Base-by-base conservation (phyloP, 2,329 filamentous ascomycete genomes). In the Aspergillus fructus region DNA sequence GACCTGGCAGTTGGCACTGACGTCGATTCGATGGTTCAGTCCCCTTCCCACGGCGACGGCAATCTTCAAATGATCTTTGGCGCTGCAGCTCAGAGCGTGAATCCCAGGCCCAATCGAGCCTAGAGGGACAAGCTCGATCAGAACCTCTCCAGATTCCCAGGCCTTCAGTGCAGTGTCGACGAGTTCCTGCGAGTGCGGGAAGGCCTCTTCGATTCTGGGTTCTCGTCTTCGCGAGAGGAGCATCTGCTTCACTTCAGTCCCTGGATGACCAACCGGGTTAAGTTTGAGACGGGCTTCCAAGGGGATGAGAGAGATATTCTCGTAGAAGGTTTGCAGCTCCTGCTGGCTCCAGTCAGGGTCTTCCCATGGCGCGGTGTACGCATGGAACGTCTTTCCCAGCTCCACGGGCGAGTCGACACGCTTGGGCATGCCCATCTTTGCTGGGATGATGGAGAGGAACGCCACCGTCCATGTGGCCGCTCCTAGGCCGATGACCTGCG, bases 391-490 rank as follows among this genome's bases (percentile, higher is more conserved):
- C 43, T 62, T 68, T 15, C 69, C 70, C 42, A 69, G 63, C 27
- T 69, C 69, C 49, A 68, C 73, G 6, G 62, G 70, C 15, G 70
- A 73, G 41, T 71, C 66, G 12, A 73, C 68, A 62, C 76, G 68
- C 45, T 75, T 73, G 1, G 79, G 79, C 66, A 79, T 75, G 13
- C 78, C 75, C 59, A 83, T 74, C 40, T 80, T 80, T 2, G 80
- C 79, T 11, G 74, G 78, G 50, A 73, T 71, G 24, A 83, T 68
- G 0, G 79, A 79, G 4, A 83, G 69, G 17, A 84, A 64, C 11
- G 79, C 81, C 13, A 79, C 76, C 13, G 74, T 80, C 82, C 82
- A 84, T 7, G 81, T 84, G 4, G 77, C 74, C 4, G 72, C 65
- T 5, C 71, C 80, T 8, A 85, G 72, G 3, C 78, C 76, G 58